A percentile compares a stretch with the other conserved stretches of the same genome.
Conservation (phyloP, 1,284 basidiomycete species). For the Malassezia globosa region DNA sequence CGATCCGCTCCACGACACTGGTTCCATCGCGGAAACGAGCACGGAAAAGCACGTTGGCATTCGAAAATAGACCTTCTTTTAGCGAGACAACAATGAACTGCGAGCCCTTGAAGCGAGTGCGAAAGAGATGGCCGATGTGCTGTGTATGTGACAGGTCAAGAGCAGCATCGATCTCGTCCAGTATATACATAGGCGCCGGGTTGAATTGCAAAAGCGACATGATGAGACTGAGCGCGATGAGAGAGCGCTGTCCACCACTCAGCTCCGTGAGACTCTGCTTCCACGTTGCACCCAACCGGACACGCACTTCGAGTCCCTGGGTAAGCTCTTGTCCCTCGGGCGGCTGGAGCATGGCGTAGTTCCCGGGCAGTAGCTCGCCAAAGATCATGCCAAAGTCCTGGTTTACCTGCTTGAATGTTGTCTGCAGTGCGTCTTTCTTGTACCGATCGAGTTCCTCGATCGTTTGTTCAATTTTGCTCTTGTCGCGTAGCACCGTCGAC, state of each 20-base stretch:
- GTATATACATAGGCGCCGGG: constrained; percentile 98
- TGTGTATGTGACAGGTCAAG: constrained; percentile 88
- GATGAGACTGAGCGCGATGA: constrained; percentile 92
- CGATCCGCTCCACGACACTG: constrained; percentile 61
- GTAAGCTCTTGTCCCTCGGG: constrained; percentile 87
- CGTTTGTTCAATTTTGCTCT: constrained; percentile 87
- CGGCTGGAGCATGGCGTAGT: constrained; percentile 87
- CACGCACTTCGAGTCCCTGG: constrained; percentile 92
- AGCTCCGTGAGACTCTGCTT: constrained; percentile 93
- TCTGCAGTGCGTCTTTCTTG: constrained; percentile 82
- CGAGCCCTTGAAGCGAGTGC: constrained; percentile 89
- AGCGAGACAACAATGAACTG: constrained; percentile 97
- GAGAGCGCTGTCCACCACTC: constrained; percentile 88
- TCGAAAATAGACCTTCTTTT: constrained; percentile 88
- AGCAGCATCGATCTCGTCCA: constrained; percentile 96
- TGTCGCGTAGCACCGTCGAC: constrained; percentile 78
- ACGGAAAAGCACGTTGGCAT: constrained; percentile 91
- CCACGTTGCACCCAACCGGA: constrained; percentile 86
- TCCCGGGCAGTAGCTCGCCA: constrained; percentile 85
- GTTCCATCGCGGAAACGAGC: constrained; percentile 86
- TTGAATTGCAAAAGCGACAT: constrained; percentile 98
- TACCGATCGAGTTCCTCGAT: constrained; percentile 86
- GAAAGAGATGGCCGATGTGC: constrained; percentile 91
- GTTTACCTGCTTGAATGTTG: constrained; percentile 92
- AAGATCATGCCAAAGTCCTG: constrained; percentile 90